Percentiles rank a stretch among this genome's conserved stretches.
These are phyloP conservation scores for Lecanicillium sp. DNA, from an alignment of 2,329 filamentous ascomycete genomes.

Conservation along the genomic window DNA sequence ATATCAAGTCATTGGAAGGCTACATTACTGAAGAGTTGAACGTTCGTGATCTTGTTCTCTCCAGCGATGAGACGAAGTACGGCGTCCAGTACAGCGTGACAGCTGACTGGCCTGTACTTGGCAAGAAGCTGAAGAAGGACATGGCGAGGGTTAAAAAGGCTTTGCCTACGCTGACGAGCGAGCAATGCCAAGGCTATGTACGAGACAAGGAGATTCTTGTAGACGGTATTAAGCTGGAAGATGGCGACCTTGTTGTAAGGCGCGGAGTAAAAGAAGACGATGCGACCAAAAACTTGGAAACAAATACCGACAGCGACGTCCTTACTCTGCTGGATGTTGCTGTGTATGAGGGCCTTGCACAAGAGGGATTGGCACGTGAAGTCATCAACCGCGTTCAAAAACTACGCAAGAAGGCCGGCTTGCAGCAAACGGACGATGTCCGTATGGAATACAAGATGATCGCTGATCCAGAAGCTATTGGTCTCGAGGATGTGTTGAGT, in stretches of 20 bases:
- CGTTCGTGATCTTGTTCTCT: conserved; percentile 74
- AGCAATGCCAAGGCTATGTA: conserved; percentile 74
- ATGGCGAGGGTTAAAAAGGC: conserved; percentile 87
- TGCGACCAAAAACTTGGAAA: conserved; percentile 66
- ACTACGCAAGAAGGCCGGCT: conserved; percentile 84
- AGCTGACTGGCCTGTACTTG: conserved; percentile 88
- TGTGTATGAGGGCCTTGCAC: conserved; percentile 74
- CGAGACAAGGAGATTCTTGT: conserved; percentile 67
- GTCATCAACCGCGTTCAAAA: conserved; percentile 90
- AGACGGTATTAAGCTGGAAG: conserved; percentile 74
- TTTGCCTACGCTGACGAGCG: conserved; percentile 66
- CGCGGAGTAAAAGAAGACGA: conserved; percentile 68
- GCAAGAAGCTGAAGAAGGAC: conserved; percentile 97
- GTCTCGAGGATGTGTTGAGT: conserved; percentile 61
- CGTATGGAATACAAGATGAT: conserved; percentile 88
- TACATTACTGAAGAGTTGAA: conserved; percentile 93
- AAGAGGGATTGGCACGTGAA: conserved; percentile 84
- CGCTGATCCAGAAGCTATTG: conserved; percentile 68
- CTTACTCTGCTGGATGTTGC: conserved; percentile 83
- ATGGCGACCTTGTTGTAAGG: conserved; percentile 72
- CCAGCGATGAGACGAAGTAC: conserved; percentile 81
- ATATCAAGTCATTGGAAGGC: conserved; percentile 74
- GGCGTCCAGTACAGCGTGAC: conserved; percentile 84
- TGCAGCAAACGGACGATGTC: conserved; percentile 87
- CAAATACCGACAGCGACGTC: conserved; percentile 82